Percentiles rank a stretch among this genome's conserved stretches.
Evolutionary conservation across 768 basidiomycete genomes (phyloP).

Genomic region (Macrolepiota fuliginosa): DNA sequence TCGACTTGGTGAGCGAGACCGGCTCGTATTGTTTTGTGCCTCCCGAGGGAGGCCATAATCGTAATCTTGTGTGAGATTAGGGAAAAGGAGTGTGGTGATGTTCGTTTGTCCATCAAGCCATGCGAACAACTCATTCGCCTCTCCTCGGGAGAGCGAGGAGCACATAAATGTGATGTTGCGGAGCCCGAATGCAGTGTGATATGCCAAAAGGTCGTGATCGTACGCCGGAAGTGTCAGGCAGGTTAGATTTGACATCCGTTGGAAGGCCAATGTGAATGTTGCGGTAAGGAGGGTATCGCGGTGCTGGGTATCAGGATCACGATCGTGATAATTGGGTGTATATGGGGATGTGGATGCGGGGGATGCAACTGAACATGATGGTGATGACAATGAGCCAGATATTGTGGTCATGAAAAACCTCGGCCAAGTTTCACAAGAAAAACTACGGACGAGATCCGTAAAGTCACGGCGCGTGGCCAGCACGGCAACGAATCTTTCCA

Average conservation of each 20-base stretch:
- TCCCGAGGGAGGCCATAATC: constrained; percentile 13
- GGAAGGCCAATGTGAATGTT: constrained; percentile 40
- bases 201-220: constrained; percentile 38
- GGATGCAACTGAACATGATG: neutral
- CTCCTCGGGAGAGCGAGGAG: constrained; percentile 26
- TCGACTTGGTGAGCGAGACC: neutral
- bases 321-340: neutral
- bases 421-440: constrained; percentile 43
- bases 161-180: constrained; percentile 36
- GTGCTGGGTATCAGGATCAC: constrained; percentile 19
- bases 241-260: constrained; percentile 44
- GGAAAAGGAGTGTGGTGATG: constrained; percentile 36
- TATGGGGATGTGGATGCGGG: neutral
- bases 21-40: neutral
- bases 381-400: neutral
- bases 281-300: constrained; percentile 32
- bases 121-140: constrained; percentile 32
- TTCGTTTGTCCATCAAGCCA: constrained; percentile 44
- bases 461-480: constrained; percentile 38
- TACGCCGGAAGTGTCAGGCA: constrained; percentile 41
- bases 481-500: constrained; percentile 33
- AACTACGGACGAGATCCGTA: constrained; percentile 35
- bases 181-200: constrained; percentile 42
- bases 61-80: constrained; percentile 29
- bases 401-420: constrained; percentile 27